These are phyloP conservation scores for Bidens hawaiensis DNA, from an alignment of 140 eudicot species.

Conservation along the genomic window DNA sequence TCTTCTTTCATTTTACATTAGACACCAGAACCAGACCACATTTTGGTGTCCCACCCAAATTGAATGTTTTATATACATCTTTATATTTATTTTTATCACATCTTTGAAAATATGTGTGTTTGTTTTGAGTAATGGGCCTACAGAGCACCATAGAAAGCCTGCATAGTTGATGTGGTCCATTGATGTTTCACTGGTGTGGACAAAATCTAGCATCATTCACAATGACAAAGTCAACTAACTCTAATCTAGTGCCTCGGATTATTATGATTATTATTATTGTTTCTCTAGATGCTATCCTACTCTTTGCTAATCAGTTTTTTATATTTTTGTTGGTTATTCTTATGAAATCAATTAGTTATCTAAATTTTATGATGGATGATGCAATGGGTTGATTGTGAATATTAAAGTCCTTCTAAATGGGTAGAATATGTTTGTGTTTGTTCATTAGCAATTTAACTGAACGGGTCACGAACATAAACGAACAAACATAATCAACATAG, in stretches of 20 bases:
- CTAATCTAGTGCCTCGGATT: constrained; percentile 29
- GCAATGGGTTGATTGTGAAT: neutral
- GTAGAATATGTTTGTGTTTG: too few relatives aligned
- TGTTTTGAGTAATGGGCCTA: constrained; percentile 31
- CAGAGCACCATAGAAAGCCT: constrained; percentile 65
- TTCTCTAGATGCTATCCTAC: constrained; percentile 24
- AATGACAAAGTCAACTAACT: constrained; percentile 32
- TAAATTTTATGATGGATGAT: neutral
- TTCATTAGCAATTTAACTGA: too few relatives aligned
- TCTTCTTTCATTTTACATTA: constrained; percentile 30
- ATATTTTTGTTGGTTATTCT: neutral
- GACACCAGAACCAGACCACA: constrained; percentile 43
- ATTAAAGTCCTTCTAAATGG: constrained; percentile 8
- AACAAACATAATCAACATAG: too few relatives aligned
- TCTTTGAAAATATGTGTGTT: constrained; percentile 11
- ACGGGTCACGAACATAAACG: too few relatives aligned
- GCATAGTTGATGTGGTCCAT: constrained; percentile 55
- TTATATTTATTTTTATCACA: constrained; percentile 3
- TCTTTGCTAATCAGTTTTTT: neutral
- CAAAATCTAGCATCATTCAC: constrained; percentile 55
- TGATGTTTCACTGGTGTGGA: constrained; percentile 60
- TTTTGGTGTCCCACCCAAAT: constrained; percentile 31
- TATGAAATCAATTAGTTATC: neutral
- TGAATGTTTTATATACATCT: constrained; percentile 22
- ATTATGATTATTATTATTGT: constrained; percentile 19